Evolutionary conservation across 2,329 filamentous ascomycete species (phyloP), one percentile per base, ranked within the genome.

Genomic region (Ploettnerulaceae sp.): DNA sequence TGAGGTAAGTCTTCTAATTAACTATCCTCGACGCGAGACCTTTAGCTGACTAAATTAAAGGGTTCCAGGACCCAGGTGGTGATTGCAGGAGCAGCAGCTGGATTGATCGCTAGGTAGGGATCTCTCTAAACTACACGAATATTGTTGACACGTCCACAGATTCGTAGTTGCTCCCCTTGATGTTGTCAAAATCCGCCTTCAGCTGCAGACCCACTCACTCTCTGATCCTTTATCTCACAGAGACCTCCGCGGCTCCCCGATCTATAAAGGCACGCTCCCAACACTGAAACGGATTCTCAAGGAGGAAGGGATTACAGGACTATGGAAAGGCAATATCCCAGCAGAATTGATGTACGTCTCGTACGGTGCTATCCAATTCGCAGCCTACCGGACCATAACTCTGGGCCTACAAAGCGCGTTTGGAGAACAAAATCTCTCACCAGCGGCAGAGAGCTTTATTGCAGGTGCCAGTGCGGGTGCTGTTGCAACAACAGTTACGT

Each of bases 281-380:
- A 95, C 89, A 1, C 72, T 95, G 63, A 77, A 76, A 48, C 77
- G 84, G 51, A 97, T 97, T 60, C 66, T 91, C 41, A 72, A 71
- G 21, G 74, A 89, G 61, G 93, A 98, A 66, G 93, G 93, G 32
- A 64, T 97, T 56, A 84, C 84, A 43, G 86, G 81, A 22, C 77
- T 98, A 55, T 98, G 93, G 93, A 97, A 97, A 73, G 93, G 93
- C 64, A 98, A 98, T 65, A 81, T 98, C 49, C 90, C 93, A 29
- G 93, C 93, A 41, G 93, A 97, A 74, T 70, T 93, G 53, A 82
- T 98, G 70, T 98, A 98, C 70, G 76, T 98, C 56, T 84, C 82
- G 66, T 98, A 97, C 69, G 84, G 88, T 53, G 86, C 86, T 53
- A 73, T 87, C 25, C 93, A 98, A 68, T 98, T 98, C 73, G 84